Evolutionary conservation across 805 yeast species (phyloP).

Genomic region (Priceomyces haplophilus): DNA sequence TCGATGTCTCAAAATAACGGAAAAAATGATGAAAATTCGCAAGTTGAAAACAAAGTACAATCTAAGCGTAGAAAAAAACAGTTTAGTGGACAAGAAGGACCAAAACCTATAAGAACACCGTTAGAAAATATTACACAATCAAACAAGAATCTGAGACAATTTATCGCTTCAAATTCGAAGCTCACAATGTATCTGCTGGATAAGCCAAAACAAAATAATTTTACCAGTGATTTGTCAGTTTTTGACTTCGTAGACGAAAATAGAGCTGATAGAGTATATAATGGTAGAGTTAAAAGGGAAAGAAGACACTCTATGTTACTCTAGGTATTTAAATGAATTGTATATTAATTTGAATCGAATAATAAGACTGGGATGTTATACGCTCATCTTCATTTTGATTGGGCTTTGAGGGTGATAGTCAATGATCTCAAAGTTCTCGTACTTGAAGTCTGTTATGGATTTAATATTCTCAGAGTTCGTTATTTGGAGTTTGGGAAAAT

Average conservation of each 20-base stretch:
- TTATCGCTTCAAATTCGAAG: not conserved
- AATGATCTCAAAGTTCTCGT: constrained; percentile 79
- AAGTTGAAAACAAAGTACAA: constrained; percentile 5
- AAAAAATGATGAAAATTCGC: constrained; percentile 1
- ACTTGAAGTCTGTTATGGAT: constrained; percentile 81
- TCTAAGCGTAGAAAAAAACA: constrained; percentile 2
- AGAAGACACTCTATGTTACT: constrained; percentile 10
- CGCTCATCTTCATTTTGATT: constrained; percentile 97
- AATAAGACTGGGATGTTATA: constrained; percentile 37
- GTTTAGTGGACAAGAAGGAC: not conserved
- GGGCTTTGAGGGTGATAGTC: constrained; percentile 79
- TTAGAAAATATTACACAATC: constrained; percentile 28
- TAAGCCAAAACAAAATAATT: not conserved
- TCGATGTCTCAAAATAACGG: constrained; percentile 3
- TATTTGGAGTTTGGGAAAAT: constrained; percentile 76
- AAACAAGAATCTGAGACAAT: not conserved
- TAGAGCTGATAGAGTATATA: constrained; percentile 6
- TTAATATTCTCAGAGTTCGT: constrained; percentile 51
- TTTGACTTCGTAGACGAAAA: constrained; percentile 38
- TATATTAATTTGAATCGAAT: not conserved
- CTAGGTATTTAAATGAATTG: constrained; percentile 1
- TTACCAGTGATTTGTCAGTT: constrained; percentile 28
- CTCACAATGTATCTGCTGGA: too few species aligned
- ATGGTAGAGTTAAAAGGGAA: not conserved
- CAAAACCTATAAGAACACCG: constrained; percentile 14